Percentiles rank a stretch among this genome's conserved stretches.
These are phyloP conservation scores for Suillus ampliporus DNA, from an alignment of 768 basidiomycete genomes.

Conservation along the genomic window DNA sequence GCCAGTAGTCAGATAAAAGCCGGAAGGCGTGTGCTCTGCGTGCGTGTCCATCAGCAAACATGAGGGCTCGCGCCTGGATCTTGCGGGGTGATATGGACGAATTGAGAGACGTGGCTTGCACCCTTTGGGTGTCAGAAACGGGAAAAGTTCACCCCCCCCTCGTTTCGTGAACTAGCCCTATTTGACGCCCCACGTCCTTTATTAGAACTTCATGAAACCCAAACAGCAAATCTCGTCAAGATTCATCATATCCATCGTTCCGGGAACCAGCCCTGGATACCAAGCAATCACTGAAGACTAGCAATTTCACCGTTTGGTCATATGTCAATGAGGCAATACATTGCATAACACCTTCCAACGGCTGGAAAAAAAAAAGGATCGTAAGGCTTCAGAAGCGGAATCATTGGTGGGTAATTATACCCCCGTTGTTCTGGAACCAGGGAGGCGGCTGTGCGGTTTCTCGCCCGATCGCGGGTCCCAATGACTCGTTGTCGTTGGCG, in stretches of 20 bases:
- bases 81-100: conserved; percentile 21
- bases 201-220: conserved; percentile 38
- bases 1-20: conserved; percentile 35
- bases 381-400: neutral
- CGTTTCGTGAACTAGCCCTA: conserved; percentile 35
- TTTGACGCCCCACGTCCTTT: conserved; percentile 32
- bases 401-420: conserved; percentile 6
- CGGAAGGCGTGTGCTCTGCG: conserved; percentile 29
- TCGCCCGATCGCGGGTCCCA: neutral
- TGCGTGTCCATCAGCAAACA: conserved; percentile 29
- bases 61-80: conserved; percentile 31
- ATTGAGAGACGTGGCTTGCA: conserved; percentile 13
- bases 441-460: neutral
- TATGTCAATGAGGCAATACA: conserved; percentile 5
- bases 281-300: conserved; percentile 23
- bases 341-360: conserved; percentile 3
- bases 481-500: conserved; percentile 3
- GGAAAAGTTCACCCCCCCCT: conserved; percentile 29
- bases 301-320: conserved; percentile 1
- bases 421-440: neutral
- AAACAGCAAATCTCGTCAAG: conserved; percentile 31
- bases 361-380: neutral
- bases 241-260: conserved; percentile 25
- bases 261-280: conserved; percentile 26
- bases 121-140: conserved; percentile 13